Conservation (phyloP, 768 basidiomycete species). For the Boletus patriciae region DNA sequence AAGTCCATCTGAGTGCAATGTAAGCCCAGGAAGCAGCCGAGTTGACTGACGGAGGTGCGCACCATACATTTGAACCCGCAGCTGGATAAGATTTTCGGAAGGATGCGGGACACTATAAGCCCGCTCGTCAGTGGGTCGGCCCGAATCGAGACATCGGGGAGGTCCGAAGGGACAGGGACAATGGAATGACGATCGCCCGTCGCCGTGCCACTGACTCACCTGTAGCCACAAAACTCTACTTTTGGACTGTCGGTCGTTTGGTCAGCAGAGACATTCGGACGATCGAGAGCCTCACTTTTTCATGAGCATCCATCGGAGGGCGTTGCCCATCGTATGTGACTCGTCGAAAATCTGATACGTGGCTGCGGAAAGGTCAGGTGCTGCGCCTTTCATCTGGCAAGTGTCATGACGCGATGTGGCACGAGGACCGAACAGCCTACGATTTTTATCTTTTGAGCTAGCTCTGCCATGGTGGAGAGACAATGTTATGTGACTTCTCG, state of each 20-base stretch:
- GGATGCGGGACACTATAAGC: constrained; percentile 76
- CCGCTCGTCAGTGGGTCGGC: not conserved
- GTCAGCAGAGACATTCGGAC: constrained; percentile 1
- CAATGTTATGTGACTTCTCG: not conserved
- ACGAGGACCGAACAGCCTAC: constrained; percentile 17
- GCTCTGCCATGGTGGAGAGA: constrained; percentile 27
- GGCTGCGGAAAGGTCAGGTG: constrained; percentile 79
- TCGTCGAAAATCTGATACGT: constrained; percentile 94
- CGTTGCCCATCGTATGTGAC: constrained; percentile 94
- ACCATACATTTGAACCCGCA: constrained; percentile 99
- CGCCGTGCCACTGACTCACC: constrained; percentile 46
- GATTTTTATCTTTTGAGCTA: constrained; percentile 33
- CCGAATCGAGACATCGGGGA: not conserved
- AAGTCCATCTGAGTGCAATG: constrained; percentile 63
- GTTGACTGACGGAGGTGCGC: constrained; percentile 34
- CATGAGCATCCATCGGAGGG: constrained; percentile 97
- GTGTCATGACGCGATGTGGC: constrained; percentile 11
- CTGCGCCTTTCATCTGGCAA: constrained; percentile 78
- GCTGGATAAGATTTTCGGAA: constrained; percentile 92
- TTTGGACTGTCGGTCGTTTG: constrained; percentile 69
- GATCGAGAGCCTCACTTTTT: constrained; percentile 72
- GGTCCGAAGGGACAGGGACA: constrained; percentile 3
- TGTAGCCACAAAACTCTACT: constrained; percentile 98
- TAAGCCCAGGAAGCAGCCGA: not conserved
- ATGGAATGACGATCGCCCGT: constrained; percentile 10